Percentiles rank a stretch among this genome's conserved stretches.
phyloP scores from a whole-genome alignment of 2,329 filamentous ascomycete species.

The Botrytis fragariae region DNA sequence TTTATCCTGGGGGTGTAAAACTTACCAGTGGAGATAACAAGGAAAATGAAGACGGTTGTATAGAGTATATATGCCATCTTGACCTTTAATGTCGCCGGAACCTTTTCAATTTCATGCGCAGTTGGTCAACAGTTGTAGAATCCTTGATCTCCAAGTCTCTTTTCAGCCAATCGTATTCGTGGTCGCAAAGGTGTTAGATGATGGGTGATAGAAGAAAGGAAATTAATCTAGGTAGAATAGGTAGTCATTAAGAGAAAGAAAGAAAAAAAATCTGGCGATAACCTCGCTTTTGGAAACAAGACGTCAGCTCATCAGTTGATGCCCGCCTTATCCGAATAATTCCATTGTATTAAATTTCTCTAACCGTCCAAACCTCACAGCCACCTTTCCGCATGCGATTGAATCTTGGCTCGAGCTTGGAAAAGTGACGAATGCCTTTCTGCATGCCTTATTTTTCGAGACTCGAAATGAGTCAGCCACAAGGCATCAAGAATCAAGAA shows the following conservation, averaged over 20 bases:
- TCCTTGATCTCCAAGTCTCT: not conserved
- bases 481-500: not conserved
- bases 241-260: not conserved
- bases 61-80: conserved; percentile 80
- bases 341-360: not conserved
- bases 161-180: not conserved
- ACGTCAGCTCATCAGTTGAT: conserved; percentile 3
- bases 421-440: not conserved
- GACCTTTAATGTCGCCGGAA: not conserved
- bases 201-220: not conserved
- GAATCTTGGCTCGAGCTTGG: not conserved
- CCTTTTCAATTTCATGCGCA: not conserved
- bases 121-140: not conserved
- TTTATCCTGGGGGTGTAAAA: conserved; percentile 21
- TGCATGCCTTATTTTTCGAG: not conserved
- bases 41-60: conserved; percentile 66
- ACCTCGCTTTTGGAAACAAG: conserved; percentile 11
- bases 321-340: conserved; percentile 3
- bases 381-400: conserved; percentile 4
- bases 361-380: not conserved
- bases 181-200: not conserved
- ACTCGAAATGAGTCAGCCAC: not conserved
- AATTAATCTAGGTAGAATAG: not conserved
- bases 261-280: conserved; percentile 4
- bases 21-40: conserved; percentile 68